Evolutionary conservation across 345 rosid genomes (phyloP), one percentile per base, ranked within the genome.

Genomic region (Pelargonium nanum): DNA sequence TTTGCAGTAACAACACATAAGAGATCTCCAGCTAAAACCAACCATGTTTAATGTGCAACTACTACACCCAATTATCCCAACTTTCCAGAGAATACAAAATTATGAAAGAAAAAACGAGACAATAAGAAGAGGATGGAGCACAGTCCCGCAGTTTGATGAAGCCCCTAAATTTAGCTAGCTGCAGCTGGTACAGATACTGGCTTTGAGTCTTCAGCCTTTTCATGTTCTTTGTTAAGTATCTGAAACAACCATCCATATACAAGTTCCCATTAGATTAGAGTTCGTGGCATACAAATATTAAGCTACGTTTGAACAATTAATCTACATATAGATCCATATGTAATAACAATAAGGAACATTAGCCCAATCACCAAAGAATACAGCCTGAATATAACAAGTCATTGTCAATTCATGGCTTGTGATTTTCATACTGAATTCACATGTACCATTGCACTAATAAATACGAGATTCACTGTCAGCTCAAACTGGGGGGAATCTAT

Each of bases 141-240:
- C 32, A 28, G 32, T 3, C 32, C 7, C 4, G 7, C 3, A 28
- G 32, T 34, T 34, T 34, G 45, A 34, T 34, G 7, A 34, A 34
- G 50, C 25, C 55, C 45, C 24, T 17, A 4, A 32, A 24, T 40
- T 72, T 74, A 73, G 69, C 78, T 73, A 55, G 26, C 22, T 17
- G 57, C 65, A 26, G 79, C 65, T 0, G 83, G 83, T 54, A 80
- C 74, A 22, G 83, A 62, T 67, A 80, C 76, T 4, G 87, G 80
- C 74, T 85, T 83, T 7, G 78, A 72, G 66, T 88, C 92, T 71
- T 85, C 92, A 0, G 85, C 82, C 51, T 83, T 88, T 57, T 88
- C 89, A 23, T 85, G 96, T 66, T 88, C 96, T 74, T 83, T 85
- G 81, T 88, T 88, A 58, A 83, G 74, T 70, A 88, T 72, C 91